Percentiles rank a stretch among this genome's conserved stretches.
Evolutionary conservation across 106 monocot genomes (phyloP).

Genomic region (Alisma plantagoaquatica): DNA sequence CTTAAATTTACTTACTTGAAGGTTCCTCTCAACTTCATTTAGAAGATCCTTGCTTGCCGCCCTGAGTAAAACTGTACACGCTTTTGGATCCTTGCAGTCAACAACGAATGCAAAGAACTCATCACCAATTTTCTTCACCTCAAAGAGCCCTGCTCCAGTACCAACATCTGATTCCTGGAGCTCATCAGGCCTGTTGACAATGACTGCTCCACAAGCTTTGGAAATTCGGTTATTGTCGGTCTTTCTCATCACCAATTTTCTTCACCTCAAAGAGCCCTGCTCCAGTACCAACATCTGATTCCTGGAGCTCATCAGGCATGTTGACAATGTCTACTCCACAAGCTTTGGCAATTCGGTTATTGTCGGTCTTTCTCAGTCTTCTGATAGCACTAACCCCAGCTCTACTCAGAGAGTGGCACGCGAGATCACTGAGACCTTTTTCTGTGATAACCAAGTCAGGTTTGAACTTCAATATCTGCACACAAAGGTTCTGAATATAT

Average conservation of each 20-base stretch:
- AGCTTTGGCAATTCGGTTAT: slow-evolving; percentile 87
- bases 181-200: slow-evolving; percentile 94
- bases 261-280: slow-evolving; percentile 92
- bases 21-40: slow-evolving; percentile 96
- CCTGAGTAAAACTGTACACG: slow-evolving; percentile 87
- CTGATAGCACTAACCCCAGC: slow-evolving; percentile 83
- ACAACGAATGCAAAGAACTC: slow-evolving; percentile 93
- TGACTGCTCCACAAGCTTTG: slow-evolving; percentile 80
- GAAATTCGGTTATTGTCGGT: slow-evolving; percentile 96
- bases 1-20: slow-evolving; percentile 92
- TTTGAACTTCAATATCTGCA: no score
- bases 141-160: slow-evolving; percentile 88
- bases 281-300: slow-evolving; percentile 92
- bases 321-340: slow-evolving; percentile 90
- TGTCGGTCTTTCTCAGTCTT: slow-evolving; percentile 80
- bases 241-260: slow-evolving; percentile 95
- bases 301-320: slow-evolving; percentile 90
- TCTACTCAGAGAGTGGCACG: no score
- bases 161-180: slow-evolving; percentile 96
- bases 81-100: slow-evolving; percentile 92
- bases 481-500: no score
- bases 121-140: slow-evolving; percentile 93
- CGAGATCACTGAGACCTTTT: no score
- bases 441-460: no score
- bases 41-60: slow-evolving; percentile 96